These are phyloP conservation scores for Chaetoceros tenuissimus DNA, from an alignment of 108 stramenopile genomes.

Conservation along the genomic window DNA sequence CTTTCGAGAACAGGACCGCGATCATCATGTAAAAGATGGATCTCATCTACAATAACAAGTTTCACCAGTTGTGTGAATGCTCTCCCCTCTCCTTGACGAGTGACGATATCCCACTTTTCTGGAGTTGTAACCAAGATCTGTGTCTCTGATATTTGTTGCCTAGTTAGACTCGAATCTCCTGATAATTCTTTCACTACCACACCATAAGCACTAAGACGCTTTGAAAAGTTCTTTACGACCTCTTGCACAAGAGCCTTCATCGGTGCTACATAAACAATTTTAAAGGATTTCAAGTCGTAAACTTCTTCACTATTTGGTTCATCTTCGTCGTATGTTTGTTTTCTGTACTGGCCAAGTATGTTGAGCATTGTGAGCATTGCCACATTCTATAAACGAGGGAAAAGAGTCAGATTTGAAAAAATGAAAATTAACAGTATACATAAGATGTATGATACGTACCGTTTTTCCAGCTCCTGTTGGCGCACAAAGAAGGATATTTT, in stretches of 20 bases:
- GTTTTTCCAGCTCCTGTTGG: conserved; percentile 99
- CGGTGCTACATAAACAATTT: conserved; percentile 99
- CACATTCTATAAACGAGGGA: too few species aligned
- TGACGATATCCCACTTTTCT: conserved; percentile 99
- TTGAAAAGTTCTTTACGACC: conserved; percentile 91
- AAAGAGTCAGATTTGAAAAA: neutral
- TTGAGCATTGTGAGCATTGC: conserved; percentile 93
- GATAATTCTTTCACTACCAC: conserved; percentile 93
- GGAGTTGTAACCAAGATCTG: conserved; percentile 99
- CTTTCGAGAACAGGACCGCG: conserved; percentile 98
- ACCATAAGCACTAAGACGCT: conserved; percentile 82
- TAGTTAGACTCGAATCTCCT: conserved; percentile 94
- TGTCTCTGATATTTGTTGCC: conserved; percentile 95
- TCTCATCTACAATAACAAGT: conserved; percentile 98
- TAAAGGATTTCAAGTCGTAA: conserved; percentile 81
- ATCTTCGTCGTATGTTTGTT: conserved; percentile 26
- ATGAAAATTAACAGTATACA: neutral
- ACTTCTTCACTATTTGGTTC: conserved; percentile 31
- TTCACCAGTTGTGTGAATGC: conserved; percentile 96
- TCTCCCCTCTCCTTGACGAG: conserved; percentile 97
- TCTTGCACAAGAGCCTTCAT: conserved; percentile 99
- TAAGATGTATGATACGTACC: too few species aligned
- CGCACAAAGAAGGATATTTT: conserved; percentile 96
- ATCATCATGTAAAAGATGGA: conserved; percentile 97
- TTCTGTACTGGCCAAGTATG: conserved; percentile 86